phyloP scores from a whole-genome alignment of 73 alveolate genomes.

The Strombidium stylifer region DNA sequence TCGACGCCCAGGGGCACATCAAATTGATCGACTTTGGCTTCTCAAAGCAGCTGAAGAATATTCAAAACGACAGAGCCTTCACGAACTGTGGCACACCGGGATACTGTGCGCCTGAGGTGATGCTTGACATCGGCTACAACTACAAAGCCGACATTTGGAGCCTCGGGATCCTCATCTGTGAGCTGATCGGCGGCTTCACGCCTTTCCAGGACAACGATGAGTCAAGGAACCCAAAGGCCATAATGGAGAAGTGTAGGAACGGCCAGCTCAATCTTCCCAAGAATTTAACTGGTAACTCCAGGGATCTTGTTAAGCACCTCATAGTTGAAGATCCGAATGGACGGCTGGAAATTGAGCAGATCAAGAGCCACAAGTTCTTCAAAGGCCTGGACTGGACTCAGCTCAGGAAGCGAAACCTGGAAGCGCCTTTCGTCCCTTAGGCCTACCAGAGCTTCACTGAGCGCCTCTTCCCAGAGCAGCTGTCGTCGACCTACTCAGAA shows the following conservation, averaged over 20 bases:
- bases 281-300: conserved; percentile 10
- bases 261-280: conserved; percentile 7
- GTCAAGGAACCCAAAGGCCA: neutral
- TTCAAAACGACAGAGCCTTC: conserved; percentile 36
- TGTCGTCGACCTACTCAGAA: too few relatives aligned
- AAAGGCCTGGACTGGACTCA: conserved; percentile 66
- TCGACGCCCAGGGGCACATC: conserved; percentile 53
- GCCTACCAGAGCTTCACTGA: too few relatives aligned
- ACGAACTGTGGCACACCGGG: conserved; percentile 76
- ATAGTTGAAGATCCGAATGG: conserved; percentile 45
- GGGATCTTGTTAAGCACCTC: conserved; percentile 45
- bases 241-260: conserved; percentile 3
- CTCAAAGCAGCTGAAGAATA: conserved; percentile 57
- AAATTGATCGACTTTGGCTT: conserved; percentile 89
- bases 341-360: conserved; percentile 50
- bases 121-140: conserved; percentile 53
- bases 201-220: conserved; percentile 55
- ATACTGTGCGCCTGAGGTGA: conserved; percentile 69
- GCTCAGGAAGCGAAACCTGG: conserved; percentile 52
- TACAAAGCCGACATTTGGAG: conserved; percentile 68
- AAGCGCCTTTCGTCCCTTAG: too few relatives aligned
- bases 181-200: conserved; percentile 52
- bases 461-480: too few relatives aligned
- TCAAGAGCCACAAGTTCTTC: conserved; percentile 60
- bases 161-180: conserved; percentile 61